Evolutionary conservation across 306 rosid genomes (phyloP).

Genomic region (Dryas drummondii): DNA sequence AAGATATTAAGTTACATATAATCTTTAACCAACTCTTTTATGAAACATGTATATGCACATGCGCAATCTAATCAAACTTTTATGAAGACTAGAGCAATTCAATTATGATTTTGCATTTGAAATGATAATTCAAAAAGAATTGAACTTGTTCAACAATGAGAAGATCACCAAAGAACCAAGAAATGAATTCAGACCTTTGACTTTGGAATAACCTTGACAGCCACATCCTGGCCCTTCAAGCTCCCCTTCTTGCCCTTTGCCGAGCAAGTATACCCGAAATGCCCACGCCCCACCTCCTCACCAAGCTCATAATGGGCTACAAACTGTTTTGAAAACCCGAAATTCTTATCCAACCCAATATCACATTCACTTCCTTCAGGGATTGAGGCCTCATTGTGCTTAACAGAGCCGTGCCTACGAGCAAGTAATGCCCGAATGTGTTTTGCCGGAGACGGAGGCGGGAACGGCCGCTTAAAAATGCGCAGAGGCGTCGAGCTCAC

Average conservation of each 20-base stretch:
- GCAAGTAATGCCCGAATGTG: constrained; percentile 82
- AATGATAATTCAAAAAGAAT: not conserved
- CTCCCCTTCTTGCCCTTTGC: constrained; percentile 73
- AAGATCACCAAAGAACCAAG: not conserved
- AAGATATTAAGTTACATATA: not conserved
- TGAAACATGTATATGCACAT: not conserved
- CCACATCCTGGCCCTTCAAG: constrained; percentile 79
- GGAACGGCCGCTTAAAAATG: constrained; percentile 74
- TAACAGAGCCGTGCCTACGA: constrained; percentile 70
- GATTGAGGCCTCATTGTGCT: constrained; percentile 82
- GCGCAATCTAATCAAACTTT: constrained; percentile 9
- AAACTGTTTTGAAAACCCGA: constrained; percentile 69
- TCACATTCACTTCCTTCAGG: constrained; percentile 89
- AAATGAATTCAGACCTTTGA: constrained; percentile 54
- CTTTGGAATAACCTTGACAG: constrained; percentile 91
- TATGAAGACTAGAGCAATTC: not conserved
- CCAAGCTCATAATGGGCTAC: constrained; percentile 59
- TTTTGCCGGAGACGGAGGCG: constrained; percentile 94
- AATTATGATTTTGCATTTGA: not conserved
- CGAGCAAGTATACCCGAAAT: constrained; percentile 86
- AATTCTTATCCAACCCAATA: constrained; percentile 65
- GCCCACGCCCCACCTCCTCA: constrained; percentile 94
- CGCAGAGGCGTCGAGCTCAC: constrained; percentile 70
- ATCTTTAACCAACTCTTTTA: not conserved
- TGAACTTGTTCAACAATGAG: not conserved